These are phyloP conservation scores for Ceratobasidium sp. DNA, from an alignment of 1,284 basidiomycete species.

Conservation along the genomic window DNA sequence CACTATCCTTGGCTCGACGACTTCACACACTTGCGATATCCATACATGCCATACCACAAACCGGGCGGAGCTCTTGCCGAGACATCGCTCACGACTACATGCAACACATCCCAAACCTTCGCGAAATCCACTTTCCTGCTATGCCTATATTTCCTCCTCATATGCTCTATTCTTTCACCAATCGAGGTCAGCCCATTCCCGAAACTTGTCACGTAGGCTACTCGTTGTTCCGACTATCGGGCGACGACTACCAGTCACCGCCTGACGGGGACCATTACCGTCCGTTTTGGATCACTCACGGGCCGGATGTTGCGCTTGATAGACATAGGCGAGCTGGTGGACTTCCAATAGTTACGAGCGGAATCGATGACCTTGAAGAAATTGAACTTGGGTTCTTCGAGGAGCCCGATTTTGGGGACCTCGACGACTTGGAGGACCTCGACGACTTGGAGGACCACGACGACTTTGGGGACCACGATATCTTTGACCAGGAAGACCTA, in stretches of 20 bases:
- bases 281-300: conserved; percentile 39
- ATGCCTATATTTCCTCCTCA: conserved; percentile 10
- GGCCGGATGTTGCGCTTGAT: conserved; percentile 30
- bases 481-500: conserved; percentile 26
- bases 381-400: conserved; percentile 5
- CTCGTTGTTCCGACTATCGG: conserved; percentile 3
- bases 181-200: not conserved
- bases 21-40: conserved; percentile 35
- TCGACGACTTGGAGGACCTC: conserved; percentile 10
- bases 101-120: conserved; percentile 31
- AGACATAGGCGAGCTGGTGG: conserved; percentile 32
- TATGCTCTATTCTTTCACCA: not conserved
- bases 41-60: conserved; percentile 28
- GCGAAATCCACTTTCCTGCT: conserved; percentile 33
- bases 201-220: conserved; percentile 13
- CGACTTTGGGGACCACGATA: conserved; percentile 9
- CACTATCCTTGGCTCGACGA: conserved; percentile 1
- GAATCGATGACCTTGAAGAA: conserved; percentile 1
- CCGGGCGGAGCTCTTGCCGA: conserved; percentile 5
- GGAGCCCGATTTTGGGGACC: conserved; percentile 1
- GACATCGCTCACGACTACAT: conserved; percentile 20
- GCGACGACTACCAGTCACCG: not conserved
- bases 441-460: conserved; percentile 7
- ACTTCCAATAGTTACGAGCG: conserved; percentile 17
- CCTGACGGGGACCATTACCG: conserved; percentile 18